phyloP scores from a whole-genome alignment of 768 basidiomycete genomes.

The Kwoniella bestiolae region DNA sequence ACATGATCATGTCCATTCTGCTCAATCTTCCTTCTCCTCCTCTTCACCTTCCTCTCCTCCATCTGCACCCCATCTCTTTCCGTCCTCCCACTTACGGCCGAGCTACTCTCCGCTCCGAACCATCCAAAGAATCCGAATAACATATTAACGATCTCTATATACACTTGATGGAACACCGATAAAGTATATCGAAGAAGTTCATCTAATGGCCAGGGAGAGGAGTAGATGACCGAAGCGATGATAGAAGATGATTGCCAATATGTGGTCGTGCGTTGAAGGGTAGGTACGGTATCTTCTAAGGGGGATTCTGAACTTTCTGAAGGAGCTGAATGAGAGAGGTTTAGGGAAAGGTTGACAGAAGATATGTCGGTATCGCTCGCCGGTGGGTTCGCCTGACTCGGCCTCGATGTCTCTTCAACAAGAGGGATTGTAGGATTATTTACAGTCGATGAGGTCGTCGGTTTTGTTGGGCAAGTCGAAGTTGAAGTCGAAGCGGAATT shows the following conservation, averaged over 20 bases:
- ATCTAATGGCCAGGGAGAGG: constrained; percentile 2
- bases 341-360: not conserved
- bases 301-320: not conserved
- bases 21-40: constrained; percentile 15
- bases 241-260: not conserved
- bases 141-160: constrained; percentile 2
- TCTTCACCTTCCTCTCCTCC: constrained; percentile 8
- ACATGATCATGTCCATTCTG: not conserved
- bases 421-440: not conserved
- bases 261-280: not conserved
- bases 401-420: not conserved
- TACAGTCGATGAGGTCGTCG: not conserved
- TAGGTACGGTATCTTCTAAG: not conserved
- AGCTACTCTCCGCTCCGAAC: not conserved
- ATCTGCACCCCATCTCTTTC: constrained; percentile 4
- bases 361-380: not conserved
- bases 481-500: too few species aligned
- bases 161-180: not conserved
- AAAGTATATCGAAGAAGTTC: not conserved
- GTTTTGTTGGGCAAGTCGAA: not conserved
- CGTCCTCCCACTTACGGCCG: not conserved
- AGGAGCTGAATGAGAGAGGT: not conserved
- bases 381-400: not conserved
- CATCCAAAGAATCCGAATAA: not conserved
- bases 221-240: not conserved